Percentiles rank a stretch among this genome's conserved stretches.
phyloP scores from a whole-genome alignment of 345 rosid species.

The Moricandia moricandioides region DNA sequence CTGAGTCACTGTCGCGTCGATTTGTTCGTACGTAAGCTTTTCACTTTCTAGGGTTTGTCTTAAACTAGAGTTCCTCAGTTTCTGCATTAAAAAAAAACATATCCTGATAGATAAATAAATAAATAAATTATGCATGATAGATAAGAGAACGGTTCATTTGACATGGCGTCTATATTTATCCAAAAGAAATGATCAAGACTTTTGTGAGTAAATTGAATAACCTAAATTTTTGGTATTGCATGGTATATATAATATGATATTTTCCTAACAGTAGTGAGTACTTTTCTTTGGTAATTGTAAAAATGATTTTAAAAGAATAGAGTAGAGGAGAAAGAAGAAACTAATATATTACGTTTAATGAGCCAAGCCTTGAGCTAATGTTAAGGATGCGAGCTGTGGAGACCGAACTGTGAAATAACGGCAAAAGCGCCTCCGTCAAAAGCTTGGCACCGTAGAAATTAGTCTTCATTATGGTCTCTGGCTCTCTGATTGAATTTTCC shows the following conservation, averaged over 20 bases:
- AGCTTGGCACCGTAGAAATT: constrained; percentile 66
- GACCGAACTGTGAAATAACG: constrained; percentile 57
- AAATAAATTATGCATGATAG: background rate
- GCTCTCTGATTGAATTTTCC: constrained; percentile 62
- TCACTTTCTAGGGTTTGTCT: constrained; percentile 45
- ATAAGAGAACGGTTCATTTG: background rate
- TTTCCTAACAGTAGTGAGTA: background rate
- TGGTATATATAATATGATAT: background rate
- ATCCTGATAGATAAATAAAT: background rate
- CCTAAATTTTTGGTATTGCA: background rate
- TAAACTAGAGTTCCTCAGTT: constrained; percentile 53
- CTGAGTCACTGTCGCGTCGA: constrained; percentile 41
- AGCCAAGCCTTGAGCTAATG: constrained; percentile 76
- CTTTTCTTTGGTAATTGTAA: background rate
- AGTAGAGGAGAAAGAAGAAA: background rate
- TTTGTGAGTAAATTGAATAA: background rate
- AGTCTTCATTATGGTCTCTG: constrained; percentile 69
- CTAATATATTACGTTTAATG: constrained; percentile 49
- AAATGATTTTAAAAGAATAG: too few species aligned
- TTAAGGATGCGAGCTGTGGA: constrained; percentile 62
- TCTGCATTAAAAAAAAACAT: constrained; percentile 44
- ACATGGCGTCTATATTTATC: background rate
- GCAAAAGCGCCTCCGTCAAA: constrained; percentile 63
- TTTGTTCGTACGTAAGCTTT: constrained; percentile 43
- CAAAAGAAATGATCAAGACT: background rate